Evolutionary conservation across 2,329 filamentous ascomycete genomes (phyloP), one percentile per base, ranked within the genome.

Genomic region (Hypomyces perniciosus): DNA sequence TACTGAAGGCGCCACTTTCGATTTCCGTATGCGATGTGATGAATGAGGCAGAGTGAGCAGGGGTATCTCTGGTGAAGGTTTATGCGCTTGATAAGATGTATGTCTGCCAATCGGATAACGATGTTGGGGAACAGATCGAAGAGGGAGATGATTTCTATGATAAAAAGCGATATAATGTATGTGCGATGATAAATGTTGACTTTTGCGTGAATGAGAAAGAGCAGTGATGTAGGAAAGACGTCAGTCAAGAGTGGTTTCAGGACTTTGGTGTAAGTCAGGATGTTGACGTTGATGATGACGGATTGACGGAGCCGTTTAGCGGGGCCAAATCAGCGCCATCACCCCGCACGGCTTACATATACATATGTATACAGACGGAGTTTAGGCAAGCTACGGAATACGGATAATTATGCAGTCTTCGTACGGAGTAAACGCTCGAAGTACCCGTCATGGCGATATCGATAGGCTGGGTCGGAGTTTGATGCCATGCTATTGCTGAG

Each of bases 181-280:
- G 20, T 20, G 20, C 20, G 20, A 20, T 20, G 20, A 20, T 2
- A 3, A 20, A 20, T 38, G 35, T 2, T 38, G 10, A 38, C 35
- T 38, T 20, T 38, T n/a, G 10, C 6, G 5, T 38, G 35, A 38
- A 42, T 42, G 39, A 42, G 39, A 35, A 35, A 4, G 2, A 12
- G 33, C 6, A 41, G 39, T 51, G 48, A 51, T 51, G 48, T 51
- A 46, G 9, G 44, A 42, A 46, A 46, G 43, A 51, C 48, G 48
- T 51, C 48, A 51, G 46, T 46, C 37, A 31, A 31, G 26, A 35
- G 20, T 2, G 39, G 12, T 31, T 27, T 27, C 28, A 28, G 31
- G 47, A 28, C 33, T 33, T 33, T 38, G 41, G 34, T 29, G 28
- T 20, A 20, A 20, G 20, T 20, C 20, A 26, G 41, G 28, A 20